Percentiles rank a stretch among this genome's conserved stretches.
phyloP scores from a whole-genome alignment of 495 filamentous ascomycete species.

The Stereocaulon alpinum region DNA sequence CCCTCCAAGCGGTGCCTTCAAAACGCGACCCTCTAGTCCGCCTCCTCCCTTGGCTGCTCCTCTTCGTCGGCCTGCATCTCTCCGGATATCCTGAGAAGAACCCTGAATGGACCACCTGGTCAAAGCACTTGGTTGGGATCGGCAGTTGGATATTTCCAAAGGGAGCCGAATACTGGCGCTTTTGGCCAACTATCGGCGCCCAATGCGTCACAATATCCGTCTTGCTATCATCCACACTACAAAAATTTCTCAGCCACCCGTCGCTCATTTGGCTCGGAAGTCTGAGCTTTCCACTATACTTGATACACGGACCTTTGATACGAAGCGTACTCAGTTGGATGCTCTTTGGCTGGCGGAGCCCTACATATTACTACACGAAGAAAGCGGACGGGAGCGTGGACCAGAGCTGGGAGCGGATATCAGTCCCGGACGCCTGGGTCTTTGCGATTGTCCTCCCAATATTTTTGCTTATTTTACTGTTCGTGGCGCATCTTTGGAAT shows the following conservation, averaged over 20 bases:
- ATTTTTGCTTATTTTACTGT: slow-evolving; percentile 11
- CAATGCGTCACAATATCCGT: slow-evolving; percentile 16
- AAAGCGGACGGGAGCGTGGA: slow-evolving; percentile 1
- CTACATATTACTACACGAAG: slow-evolving; percentile 4
- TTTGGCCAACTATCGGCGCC: slow-evolving; percentile 18
- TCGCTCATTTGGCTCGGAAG: slow-evolving; percentile 20
- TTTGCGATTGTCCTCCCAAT: slow-evolving; percentile 10
- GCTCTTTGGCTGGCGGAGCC: slow-evolving; percentile 17
- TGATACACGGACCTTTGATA: slow-evolving; percentile 23
- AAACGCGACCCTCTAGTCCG: slow-evolving; percentile 13
- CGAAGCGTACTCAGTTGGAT: slow-evolving; percentile 21
- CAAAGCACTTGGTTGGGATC: slow-evolving; percentile 23
- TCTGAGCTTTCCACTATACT: slow-evolving; percentile 20
- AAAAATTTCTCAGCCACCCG: slow-evolving; percentile 12
- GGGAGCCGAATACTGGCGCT: slow-evolving; percentile 15
- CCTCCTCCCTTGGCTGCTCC: slow-evolving; percentile 32
- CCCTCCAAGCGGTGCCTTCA: background rate
- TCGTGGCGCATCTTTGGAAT: slow-evolving; percentile 16
- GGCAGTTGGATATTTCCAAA: slow-evolving; percentile 16
- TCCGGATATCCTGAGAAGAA: slow-evolving; percentile 49
- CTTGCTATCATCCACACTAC: slow-evolving; percentile 6
- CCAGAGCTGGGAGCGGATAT: slow-evolving; percentile 7
- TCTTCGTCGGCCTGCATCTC: slow-evolving; percentile 37
- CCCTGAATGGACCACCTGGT: slow-evolving; percentile 49
- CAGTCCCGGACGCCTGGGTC: slow-evolving; percentile 12